Evolutionary conservation across 176 grass and related monocot genomes (phyloP).

Genomic region (Bolboschoenus planiculmis): DNA sequence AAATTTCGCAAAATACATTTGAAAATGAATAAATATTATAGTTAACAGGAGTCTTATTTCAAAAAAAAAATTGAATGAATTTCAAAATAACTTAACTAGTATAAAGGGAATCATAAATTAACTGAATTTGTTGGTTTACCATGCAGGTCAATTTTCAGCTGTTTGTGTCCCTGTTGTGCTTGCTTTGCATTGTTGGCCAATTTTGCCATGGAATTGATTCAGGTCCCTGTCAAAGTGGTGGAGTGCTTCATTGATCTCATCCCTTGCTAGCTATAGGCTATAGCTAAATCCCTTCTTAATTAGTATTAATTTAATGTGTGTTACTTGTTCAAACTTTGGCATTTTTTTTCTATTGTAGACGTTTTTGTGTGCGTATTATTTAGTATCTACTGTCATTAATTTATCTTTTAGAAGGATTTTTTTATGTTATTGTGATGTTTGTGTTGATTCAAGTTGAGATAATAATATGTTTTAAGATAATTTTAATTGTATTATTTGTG

Average conservation of each 20-base stretch:
- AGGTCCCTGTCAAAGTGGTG: constrained; percentile 38
- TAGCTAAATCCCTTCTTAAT: not conserved
- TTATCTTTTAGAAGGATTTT: not conserved
- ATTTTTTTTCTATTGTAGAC: not conserved
- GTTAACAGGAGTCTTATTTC: too few species aligned
- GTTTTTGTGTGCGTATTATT: not conserved
- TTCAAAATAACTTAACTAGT: not conserved
- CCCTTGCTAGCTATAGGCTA: constrained; percentile 55
- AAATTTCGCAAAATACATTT: too few species aligned
- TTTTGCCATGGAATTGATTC: constrained; percentile 31
- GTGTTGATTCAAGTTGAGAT: not conserved
- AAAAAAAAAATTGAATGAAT: too few species aligned
- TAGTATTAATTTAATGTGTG: not conserved
- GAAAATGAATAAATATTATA: too few species aligned
- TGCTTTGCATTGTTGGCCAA: constrained; percentile 36
- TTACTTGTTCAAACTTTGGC: not conserved
- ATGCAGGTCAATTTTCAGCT: constrained; percentile 35
- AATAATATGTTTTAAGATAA: not conserved
- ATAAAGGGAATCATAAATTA: not conserved
- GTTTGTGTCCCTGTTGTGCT: constrained; percentile 51
- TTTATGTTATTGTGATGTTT: not conserved
- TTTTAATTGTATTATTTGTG: too few species aligned
- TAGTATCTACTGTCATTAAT: not conserved
- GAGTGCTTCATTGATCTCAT: constrained; percentile 46
- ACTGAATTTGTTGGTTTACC: not conserved